Evolutionary conservation across 2,329 filamentous ascomycete genomes (phyloP).

Genomic region (Apiospora hydei): DNA sequence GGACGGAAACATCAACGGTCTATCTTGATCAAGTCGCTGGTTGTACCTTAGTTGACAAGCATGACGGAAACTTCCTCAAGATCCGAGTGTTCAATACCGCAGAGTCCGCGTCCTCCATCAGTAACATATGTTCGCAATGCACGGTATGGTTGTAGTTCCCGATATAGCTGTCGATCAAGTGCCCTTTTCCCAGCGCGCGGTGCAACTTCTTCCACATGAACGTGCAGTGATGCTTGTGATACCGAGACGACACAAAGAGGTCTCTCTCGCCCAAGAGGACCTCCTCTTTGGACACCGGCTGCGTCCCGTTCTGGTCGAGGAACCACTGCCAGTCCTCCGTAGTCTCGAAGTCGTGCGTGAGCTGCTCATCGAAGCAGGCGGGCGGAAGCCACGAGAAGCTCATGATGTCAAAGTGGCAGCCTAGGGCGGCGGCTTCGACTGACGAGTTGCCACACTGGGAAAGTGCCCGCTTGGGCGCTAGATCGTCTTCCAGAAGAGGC

Average conservation of each 20-base stretch:
- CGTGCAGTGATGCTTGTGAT: slow-evolving; percentile 34
- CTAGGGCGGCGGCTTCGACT: slow-evolving; percentile 30
- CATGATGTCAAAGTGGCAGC: slow-evolving; percentile 39
- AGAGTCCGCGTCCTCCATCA: slow-evolving; percentile 26
- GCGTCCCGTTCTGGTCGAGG: slow-evolving; percentile 27
- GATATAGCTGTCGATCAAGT: slow-evolving; percentile 34
- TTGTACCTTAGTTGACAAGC: not conserved
- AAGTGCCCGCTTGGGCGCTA: not conserved
- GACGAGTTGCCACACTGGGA: slow-evolving; percentile 32
- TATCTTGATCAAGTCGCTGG: not conserved
- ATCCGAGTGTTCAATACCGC: slow-evolving; percentile 29
- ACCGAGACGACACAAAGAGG: slow-evolving; percentile 32
- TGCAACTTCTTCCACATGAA: slow-evolving; percentile 36
- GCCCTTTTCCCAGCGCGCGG: slow-evolving; percentile 23
- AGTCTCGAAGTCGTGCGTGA: slow-evolving; percentile 32
- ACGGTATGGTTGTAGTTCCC: slow-evolving; percentile 31
- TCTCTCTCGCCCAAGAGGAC: slow-evolving; percentile 27
- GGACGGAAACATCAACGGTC: not conserved
- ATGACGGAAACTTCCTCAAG: slow-evolving; percentile 29
- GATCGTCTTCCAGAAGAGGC: not conserved
- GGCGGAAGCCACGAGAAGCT: slow-evolving; percentile 37
- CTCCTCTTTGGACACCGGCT: slow-evolving; percentile 27
- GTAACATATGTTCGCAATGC: slow-evolving; percentile 32
- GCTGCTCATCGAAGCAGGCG: slow-evolving; percentile 36
- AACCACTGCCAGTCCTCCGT: slow-evolving; percentile 27